Evolutionary conservation across 2,329 filamentous ascomycete genomes (phyloP).

Genomic region (Diaporthe sp.): DNA sequence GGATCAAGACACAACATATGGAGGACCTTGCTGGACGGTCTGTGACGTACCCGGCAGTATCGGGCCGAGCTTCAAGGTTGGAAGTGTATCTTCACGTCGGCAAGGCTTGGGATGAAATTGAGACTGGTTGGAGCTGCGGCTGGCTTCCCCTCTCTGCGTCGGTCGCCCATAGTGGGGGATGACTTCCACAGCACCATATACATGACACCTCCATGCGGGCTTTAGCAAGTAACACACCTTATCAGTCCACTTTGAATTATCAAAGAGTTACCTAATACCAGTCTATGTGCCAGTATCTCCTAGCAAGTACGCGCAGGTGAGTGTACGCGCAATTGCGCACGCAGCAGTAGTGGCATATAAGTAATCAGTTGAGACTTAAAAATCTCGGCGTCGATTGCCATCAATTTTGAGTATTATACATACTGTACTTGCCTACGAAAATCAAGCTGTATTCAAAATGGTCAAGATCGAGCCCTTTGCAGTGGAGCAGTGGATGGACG

Average conservation of each 20-base stretch:
- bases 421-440: not conserved
- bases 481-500: constrained; percentile 81
- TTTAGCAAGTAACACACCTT: not conserved
- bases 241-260: not conserved
- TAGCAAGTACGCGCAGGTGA: not conserved
- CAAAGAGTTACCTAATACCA: not conserved
- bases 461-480: constrained; percentile 72
- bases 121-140: not conserved
- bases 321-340: constrained; percentile 15
- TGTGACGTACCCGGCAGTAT: not conserved
- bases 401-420: not conserved
- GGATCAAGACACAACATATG: not conserved
- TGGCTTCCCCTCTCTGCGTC: not conserved
- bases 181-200: not conserved
- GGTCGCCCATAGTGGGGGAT: not conserved
- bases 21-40: not conserved
- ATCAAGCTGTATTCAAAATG: constrained; percentile 46
- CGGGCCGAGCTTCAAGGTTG: not conserved
- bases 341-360: not conserved
- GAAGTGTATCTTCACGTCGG: not conserved
- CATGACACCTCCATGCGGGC: not conserved
- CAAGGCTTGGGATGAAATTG: constrained; percentile 26
- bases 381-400: not conserved
- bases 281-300: not conserved
- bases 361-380: not conserved